A percentile compares a stretch with the other conserved stretches of the same genome.
phyloP scores from a whole-genome alignment of 371 early-diverging fungal species.

The Lichtheimia ornata region DNA sequence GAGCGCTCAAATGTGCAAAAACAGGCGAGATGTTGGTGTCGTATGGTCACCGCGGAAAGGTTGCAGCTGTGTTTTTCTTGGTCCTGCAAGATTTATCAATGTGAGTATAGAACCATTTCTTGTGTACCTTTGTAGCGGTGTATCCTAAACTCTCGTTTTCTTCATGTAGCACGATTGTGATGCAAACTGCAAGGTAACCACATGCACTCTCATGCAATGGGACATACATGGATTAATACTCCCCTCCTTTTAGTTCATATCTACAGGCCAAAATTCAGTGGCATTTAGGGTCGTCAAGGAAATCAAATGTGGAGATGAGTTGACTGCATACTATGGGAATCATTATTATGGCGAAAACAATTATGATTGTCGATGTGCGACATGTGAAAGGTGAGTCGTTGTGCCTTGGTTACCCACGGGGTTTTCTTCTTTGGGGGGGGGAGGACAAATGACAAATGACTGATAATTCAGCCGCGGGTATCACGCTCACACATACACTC shows the following conservation, averaged over 20 bases:
- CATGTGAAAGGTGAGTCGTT: slow-evolving; percentile 73
- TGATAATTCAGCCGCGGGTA: too few species aligned
- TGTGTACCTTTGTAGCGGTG: not conserved
- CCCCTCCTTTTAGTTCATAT: slow-evolving; percentile 59
- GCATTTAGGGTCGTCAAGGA: slow-evolving; percentile 78
- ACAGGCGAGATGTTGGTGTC: slow-evolving; percentile 82
- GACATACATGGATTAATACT: not conserved
- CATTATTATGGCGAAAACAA: slow-evolving; percentile 90
- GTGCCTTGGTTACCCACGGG: not conserved
- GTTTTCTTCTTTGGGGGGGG: too few species aligned
- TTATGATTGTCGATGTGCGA: slow-evolving; percentile 86
- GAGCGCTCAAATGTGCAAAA: slow-evolving; percentile 64
- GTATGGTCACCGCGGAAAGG: slow-evolving; percentile 78
- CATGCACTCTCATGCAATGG: slow-evolving; percentile 1
- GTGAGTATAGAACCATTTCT: slow-evolving; percentile 25
- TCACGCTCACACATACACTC: too few species aligned
- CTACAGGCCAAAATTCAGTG: slow-evolving; percentile 63
- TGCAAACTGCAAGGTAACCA: slow-evolving; percentile 73
- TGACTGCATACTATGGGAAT: slow-evolving; percentile 83
- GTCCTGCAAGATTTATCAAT: slow-evolving; percentile 95
- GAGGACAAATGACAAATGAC: too few species aligned
- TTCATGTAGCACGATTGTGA: slow-evolving; percentile 85
- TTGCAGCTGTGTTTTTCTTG: slow-evolving; percentile 81
- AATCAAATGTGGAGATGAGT: slow-evolving; percentile 85
- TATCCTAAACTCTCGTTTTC: slow-evolving; percentile 1